A percentile compares a stretch with the other conserved stretches of the same genome.
These are phyloP conservation scores for Coffea humblotiana DNA, from an alignment of 305 asterid species.

Conservation along the genomic window DNA sequence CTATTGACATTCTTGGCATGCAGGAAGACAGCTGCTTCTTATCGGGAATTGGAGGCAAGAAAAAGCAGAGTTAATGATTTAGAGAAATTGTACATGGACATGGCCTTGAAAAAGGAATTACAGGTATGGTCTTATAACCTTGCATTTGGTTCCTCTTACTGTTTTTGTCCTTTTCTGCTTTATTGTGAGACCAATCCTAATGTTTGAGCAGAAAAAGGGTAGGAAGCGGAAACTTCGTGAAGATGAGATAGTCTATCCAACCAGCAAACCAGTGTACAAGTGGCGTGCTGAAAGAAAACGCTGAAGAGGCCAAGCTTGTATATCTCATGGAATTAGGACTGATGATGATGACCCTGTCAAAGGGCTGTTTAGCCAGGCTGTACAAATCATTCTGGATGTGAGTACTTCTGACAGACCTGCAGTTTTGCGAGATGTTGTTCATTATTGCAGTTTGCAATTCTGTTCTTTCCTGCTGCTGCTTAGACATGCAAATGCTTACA, in stretches of 20 bases:
- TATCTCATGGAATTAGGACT: neutral
- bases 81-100: slow-evolving; percentile 69
- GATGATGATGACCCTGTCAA: neutral
- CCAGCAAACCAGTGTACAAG: slow-evolving; percentile 61
- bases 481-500: neutral
- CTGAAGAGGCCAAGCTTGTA: slow-evolving; percentile 25
- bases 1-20: slow-evolving; percentile 8
- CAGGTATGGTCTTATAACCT: slow-evolving; percentile 43
- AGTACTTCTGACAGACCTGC: neutral
- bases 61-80: slow-evolving; percentile 61
- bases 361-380: neutral
- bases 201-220: slow-evolving; percentile 66
- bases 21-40: slow-evolving; percentile 70
- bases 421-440: neutral
- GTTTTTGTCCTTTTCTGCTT: neutral
- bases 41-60: slow-evolving; percentile 75
- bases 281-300: slow-evolving; percentile 81
- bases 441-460: neutral
- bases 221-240: slow-evolving; percentile 79
- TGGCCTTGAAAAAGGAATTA: slow-evolving; percentile 82
- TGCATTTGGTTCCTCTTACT: neutral
- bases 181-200: neutral
- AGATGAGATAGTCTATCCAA: slow-evolving; percentile 65
- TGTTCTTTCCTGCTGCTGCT: neutral
- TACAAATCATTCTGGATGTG: neutral